These are phyloP conservation scores for Colletotrichum spinosum DNA, from an alignment of 2,329 filamentous ascomycete genomes.

Conservation along the genomic window DNA sequence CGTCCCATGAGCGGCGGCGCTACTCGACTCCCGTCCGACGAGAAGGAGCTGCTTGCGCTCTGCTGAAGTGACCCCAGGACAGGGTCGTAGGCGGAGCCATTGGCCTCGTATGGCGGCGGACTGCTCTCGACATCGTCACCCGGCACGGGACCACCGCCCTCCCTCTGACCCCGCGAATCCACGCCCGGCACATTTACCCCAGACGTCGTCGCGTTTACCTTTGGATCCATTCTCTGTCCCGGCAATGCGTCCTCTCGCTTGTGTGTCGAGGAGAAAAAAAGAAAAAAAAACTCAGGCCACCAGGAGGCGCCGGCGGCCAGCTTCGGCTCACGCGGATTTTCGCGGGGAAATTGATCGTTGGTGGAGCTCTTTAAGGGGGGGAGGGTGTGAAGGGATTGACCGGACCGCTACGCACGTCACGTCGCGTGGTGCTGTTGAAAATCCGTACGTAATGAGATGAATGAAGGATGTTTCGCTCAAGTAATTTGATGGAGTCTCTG, in stretches of 20 bases:
- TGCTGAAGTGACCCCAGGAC: constrained; percentile 2
- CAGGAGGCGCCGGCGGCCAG: constrained; percentile 11
- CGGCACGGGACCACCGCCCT: constrained; percentile 1
- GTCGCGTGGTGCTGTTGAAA: not conserved
- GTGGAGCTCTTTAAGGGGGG: constrained; percentile 9
- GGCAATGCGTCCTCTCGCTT: too few relatives aligned
- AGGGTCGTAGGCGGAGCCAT: not conserved
- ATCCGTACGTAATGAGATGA: constrained; percentile 31
- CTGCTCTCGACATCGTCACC: not conserved
- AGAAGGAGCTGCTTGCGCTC: constrained; percentile 5
- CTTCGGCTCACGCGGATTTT: constrained; percentile 16
- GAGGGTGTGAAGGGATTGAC: not conserved
- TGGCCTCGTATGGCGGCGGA: constrained; percentile 23
- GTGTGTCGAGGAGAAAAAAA: not conserved
- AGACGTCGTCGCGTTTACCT: not conserved
- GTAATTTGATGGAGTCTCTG: constrained; percentile 31
- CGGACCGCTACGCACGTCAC: not conserved
- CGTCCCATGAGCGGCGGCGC: too few relatives aligned
- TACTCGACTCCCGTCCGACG: too few relatives aligned
- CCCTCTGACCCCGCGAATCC: not conserved
- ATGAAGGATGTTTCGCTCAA: constrained; percentile 26
- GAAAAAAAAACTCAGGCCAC: not conserved
- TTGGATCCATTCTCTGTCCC: constrained; percentile 15
- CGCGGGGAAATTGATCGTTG: constrained; percentile 19
- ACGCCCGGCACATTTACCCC: not conserved